phyloP scores from a whole-genome alignment of 306 rosid species.

The Rosa lucieae region DNA sequence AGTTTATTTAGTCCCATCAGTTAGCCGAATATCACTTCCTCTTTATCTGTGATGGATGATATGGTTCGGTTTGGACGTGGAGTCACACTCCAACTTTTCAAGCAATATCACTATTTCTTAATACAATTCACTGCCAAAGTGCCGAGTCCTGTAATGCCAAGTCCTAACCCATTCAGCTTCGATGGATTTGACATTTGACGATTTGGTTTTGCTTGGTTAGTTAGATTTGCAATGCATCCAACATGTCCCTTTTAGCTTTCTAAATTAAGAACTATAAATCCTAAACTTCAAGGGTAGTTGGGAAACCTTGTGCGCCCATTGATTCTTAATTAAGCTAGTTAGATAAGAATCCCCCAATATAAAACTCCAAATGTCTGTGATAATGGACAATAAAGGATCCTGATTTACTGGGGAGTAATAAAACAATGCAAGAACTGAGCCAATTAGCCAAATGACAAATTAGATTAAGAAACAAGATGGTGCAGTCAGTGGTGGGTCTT shows the following conservation, averaged over 20 bases:
- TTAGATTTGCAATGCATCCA: neutral
- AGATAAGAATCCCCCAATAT: neutral
- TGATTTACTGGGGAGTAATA: slow-evolving; percentile 4
- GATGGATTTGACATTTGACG: neutral
- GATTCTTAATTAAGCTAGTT: neutral
- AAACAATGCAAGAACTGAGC: neutral
- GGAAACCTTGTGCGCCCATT: neutral
- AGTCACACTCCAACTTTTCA: neutral
- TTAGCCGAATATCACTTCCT: neutral
- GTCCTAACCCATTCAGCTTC: neutral
- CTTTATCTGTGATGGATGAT: neutral
- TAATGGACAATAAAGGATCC: neutral
- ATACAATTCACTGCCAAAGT: neutral
- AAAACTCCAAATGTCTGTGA: neutral
- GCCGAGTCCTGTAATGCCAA: too few relatives aligned
- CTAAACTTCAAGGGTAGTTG: neutral
- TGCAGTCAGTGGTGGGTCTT: slow-evolving; percentile 6
- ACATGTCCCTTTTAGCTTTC: neutral
- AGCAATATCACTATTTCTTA: neutral
- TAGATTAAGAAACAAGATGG: neutral
- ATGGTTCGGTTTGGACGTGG: neutral
- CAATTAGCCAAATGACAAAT: neutral
- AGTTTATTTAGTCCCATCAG: neutral
- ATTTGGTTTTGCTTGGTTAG: neutral
- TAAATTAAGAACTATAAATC: neutral